Base-by-base conservation (phyloP, 805 yeast species). In the Starmera dryadoides region DNA sequence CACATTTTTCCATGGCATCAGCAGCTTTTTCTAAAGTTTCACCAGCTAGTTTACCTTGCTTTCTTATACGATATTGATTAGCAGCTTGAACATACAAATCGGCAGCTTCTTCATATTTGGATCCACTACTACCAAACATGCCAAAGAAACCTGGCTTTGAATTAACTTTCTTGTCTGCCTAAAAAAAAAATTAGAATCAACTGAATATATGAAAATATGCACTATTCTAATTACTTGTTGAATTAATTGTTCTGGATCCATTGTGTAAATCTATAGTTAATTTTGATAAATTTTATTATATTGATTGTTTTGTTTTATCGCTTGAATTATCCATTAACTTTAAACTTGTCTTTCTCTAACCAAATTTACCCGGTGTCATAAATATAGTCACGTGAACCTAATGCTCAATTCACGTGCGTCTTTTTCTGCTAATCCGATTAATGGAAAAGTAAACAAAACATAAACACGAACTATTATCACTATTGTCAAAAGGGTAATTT, bases 61-160 rank as follows among this genome's bases (percentile, higher is more conserved):
- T 86, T 49, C 77, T 79, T 42, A 93, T 63, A 45, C 89, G 75
- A 66, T 79, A 93, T 22, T 77, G 72, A 55, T 91, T 93, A n/a
- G 94, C 99, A 2, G 98, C 98, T 60, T 89, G 94, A 18, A 82
- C 70, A 56, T 81, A 91, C 22, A 86, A 63, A 47, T 93, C 98
- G 3, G 89, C 81, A 4, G 98, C 98, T 47, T 93, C 98, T 57
- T 93, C 99, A 38, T 68, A 75, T 44, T 86, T 73, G 45, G 74
- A 71, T 3, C 79, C 64, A 9, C 82, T 71, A 1, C 82, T 73
- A 4, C 91, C 83, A 38, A 87, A 73, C 17, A 83, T 53, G 10
- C 56, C 48, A 48, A 89, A 75, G 44, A 84, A 72, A 4, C 96
- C 94, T 23, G 79, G 68, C 34, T 81, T 74, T 16, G 86, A 82